Percentiles rank a stretch among this genome's conserved stretches.
Evolutionary conservation across 2,329 filamentous ascomycete genomes (phyloP).

Genomic region (Curvularia lunata): DNA sequence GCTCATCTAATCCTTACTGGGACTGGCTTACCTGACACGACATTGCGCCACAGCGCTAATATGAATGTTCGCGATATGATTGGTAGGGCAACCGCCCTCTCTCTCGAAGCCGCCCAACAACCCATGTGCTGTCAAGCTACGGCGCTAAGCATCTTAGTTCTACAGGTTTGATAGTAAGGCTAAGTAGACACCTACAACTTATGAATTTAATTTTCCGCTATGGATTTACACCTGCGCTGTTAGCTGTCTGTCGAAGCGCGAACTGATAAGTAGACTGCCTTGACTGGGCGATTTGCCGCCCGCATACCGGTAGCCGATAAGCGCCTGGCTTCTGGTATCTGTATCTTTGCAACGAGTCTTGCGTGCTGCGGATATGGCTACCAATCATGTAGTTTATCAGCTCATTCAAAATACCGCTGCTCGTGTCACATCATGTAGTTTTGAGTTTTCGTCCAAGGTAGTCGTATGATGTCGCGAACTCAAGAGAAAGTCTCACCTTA

Average conservation of each 20-base stretch:
- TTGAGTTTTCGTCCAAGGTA: background rate
- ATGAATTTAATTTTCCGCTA: background rate
- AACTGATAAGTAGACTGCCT: background rate
- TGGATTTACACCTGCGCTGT: background rate
- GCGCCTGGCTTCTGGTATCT: background rate
- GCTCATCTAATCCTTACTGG: no score
- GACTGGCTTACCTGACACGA: background rate
- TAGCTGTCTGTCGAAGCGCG: background rate
- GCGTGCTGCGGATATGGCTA: no score
- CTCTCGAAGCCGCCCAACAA: background rate
- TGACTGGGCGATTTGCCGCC: background rate
- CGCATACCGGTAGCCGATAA: background rate
- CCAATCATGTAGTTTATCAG: background rate
- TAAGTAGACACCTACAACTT: background rate
- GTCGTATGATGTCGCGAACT: background rate
- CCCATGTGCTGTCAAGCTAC: background rate
- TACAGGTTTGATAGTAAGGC: background rate
- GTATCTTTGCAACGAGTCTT: background rate
- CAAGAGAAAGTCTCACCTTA: background rate
- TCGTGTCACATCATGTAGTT: background rate
- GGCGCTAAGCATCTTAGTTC: background rate
- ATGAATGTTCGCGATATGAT: background rate
- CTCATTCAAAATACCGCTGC: background rate
- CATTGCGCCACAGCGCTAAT: constrained; percentile 4
- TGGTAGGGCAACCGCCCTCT: background rate